A percentile compares a stretch with the other conserved stretches of the same genome.
These are phyloP conservation scores for Leccinum olivaceopallidum DNA, from an alignment of 768 basidiomycete species.

Conservation along the genomic window DNA sequence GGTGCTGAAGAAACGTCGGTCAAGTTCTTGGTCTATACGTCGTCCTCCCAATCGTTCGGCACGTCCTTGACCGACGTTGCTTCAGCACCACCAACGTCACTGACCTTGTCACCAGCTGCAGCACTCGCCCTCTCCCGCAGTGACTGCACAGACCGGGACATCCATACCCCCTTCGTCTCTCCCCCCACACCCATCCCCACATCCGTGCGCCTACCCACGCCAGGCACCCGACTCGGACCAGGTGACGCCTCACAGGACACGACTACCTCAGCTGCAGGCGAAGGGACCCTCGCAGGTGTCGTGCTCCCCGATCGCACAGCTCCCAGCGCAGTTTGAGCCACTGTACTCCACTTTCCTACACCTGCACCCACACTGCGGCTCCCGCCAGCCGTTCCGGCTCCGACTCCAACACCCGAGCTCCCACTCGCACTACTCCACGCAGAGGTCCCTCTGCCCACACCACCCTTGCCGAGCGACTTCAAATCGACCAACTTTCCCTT, in stretches of 20 bases:
- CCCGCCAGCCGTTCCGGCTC: background rate
- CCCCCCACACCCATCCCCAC: background rate
- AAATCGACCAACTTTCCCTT: slow-evolving; percentile 66
- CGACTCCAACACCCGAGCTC: background rate
- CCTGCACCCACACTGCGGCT: background rate
- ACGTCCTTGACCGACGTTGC: slow-evolving; percentile 29
- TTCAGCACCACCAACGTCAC: background rate
- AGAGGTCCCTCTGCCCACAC: background rate
- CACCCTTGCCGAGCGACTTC: slow-evolving; percentile 30
- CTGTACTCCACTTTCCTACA: slow-evolving; percentile 18
- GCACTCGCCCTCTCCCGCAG: slow-evolving; percentile 12
- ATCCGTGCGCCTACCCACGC: background rate
- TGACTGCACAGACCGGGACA: slow-evolving; percentile 20
- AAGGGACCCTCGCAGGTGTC: slow-evolving; percentile 20
- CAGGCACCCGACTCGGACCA: slow-evolving; percentile 4
- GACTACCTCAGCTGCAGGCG: slow-evolving; percentile 13
- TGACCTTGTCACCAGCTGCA: background rate
- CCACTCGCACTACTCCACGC: background rate
- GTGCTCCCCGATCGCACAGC: slow-evolving; percentile 5
- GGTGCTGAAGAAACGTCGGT: too few relatives aligned
- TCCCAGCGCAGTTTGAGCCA: slow-evolving; percentile 19
- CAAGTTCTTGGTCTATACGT: slow-evolving; percentile 27
- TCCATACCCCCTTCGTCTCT: slow-evolving; percentile 17
- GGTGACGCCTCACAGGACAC: slow-evolving; percentile 12
- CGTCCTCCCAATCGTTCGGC: slow-evolving; percentile 61